These are phyloP conservation scores for Pholiota conissans DNA, from an alignment of 768 basidiomycete species.

Conservation along the genomic window DNA sequence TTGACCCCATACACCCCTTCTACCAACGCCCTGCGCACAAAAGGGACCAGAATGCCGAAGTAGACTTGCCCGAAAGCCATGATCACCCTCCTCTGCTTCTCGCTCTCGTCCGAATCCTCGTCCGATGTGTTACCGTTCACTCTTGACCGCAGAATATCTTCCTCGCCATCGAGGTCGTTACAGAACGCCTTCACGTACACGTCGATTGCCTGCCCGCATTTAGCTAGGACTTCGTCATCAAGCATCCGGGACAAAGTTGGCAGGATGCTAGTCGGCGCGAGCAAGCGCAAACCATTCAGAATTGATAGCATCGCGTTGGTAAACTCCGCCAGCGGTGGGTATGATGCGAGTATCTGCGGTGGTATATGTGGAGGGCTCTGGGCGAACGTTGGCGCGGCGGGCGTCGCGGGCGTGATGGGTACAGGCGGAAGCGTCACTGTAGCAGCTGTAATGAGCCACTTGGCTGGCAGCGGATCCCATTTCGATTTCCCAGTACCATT, in stretches of 20 bases:
- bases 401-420: slow-evolving; percentile 24
- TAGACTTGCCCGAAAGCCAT: slow-evolving; percentile 57
- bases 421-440: slow-evolving; percentile 28
- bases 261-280: slow-evolving; percentile 69
- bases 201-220: slow-evolving; percentile 45
- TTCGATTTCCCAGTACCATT: slow-evolving; percentile 16
- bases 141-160: not conserved
- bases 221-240: slow-evolving; percentile 47
- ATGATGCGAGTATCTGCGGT: slow-evolving; percentile 69
- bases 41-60: slow-evolving; percentile 65
- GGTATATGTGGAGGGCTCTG: slow-evolving; percentile 58
- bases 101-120: slow-evolving; percentile 18
- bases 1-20: slow-evolving; percentile 70
- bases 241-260: slow-evolving; percentile 48
- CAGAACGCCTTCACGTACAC: slow-evolving; percentile 37
- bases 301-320: slow-evolving; percentile 73
- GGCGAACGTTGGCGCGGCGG: slow-evolving; percentile 19
- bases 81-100: slow-evolving; percentile 34
- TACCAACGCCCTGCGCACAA: slow-evolving; percentile 63
- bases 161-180: slow-evolving; percentile 1
- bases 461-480: slow-evolving; percentile 38
- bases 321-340: slow-evolving; percentile 71
- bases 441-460: slow-evolving; percentile 48
- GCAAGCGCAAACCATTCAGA: slow-evolving; percentile 78
- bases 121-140: slow-evolving; percentile 11